These are phyloP conservation scores for Cubamyces lactineus DNA, from an alignment of 768 basidiomycete genomes.

Conservation along the genomic window DNA sequence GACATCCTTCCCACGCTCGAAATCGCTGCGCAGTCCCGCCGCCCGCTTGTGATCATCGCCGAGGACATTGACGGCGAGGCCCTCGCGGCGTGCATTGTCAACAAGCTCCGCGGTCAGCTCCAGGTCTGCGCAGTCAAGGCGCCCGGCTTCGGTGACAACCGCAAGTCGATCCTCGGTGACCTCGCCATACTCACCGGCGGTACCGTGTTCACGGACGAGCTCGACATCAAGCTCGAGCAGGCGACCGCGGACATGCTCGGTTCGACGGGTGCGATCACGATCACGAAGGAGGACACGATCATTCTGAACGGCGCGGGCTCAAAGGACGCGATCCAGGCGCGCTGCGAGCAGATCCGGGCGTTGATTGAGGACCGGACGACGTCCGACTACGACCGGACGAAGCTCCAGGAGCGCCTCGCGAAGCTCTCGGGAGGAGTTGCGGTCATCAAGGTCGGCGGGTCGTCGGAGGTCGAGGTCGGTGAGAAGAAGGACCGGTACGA, in stretches of 20 bases:
- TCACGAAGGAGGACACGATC: conserved; percentile 99
- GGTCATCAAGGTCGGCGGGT: conserved; percentile 96
- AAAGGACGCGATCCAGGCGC: conserved; percentile 87
- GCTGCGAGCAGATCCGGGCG: conserved; percentile 94
- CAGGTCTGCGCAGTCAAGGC: conserved; percentile 95
- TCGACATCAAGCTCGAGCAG: conserved; percentile 96
- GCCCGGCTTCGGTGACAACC: conserved; percentile 98
- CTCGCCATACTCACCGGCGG: conserved; percentile 97
- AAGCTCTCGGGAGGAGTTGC: conserved; percentile 97
- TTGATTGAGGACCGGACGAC: conserved; percentile 83
- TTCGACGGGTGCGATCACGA: conserved; percentile 85
- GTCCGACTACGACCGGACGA: conserved; percentile 90
- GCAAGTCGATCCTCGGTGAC: conserved; percentile 97
- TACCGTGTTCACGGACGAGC: conserved; percentile 90
- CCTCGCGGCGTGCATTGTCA: conserved; percentile 95
- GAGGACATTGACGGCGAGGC: conserved; percentile 99
- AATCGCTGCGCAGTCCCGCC: conserved; percentile 75
- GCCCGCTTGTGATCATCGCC: conserved; percentile 94
- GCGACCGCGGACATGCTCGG: conserved; percentile 89
- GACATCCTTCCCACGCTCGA: conserved; percentile 95
- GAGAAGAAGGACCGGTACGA: conserved; percentile 99
- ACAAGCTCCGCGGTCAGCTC: conserved; percentile 98
- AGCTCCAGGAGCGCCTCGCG: conserved; percentile 95
- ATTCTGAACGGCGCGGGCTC: conserved; percentile 91
- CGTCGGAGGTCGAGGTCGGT: conserved; percentile 92